A percentile compares a stretch with the other conserved stretches of the same genome.
phyloP scores from a whole-genome alignment of 257 asterid genomes.

The Ilex aquifolium region DNA sequence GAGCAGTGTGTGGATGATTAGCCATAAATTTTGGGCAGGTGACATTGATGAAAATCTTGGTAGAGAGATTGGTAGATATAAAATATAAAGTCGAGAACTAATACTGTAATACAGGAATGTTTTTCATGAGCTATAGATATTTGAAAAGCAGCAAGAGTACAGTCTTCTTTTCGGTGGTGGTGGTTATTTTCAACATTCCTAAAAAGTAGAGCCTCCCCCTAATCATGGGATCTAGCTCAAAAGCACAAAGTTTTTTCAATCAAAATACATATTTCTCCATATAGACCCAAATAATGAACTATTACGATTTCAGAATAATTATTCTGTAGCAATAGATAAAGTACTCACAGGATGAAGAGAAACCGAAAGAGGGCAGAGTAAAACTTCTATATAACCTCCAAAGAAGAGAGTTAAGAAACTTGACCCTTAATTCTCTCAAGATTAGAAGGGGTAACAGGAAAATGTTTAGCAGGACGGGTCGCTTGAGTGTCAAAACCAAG shows the following conservation, averaged over 20 bases:
- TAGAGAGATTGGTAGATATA: neutral
- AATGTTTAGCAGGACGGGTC: too few species aligned
- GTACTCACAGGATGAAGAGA: too few species aligned
- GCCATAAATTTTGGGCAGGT: slow-evolving; percentile 4
- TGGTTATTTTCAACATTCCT: slow-evolving; percentile 26
- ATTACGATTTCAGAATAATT: too few species aligned
- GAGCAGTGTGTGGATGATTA: slow-evolving; percentile 3
- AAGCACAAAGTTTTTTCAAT: slow-evolving; percentile 5
- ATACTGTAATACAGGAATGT: neutral
- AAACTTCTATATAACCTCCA: too few species aligned
- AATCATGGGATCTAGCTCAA: slow-evolving; percentile 39
- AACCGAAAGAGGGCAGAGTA: too few species aligned
- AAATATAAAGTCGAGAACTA: neutral
- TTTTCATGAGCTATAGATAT: neutral
- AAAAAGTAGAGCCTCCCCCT: slow-evolving; percentile 42
- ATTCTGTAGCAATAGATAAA: too few species aligned
- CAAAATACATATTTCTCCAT: too few species aligned
- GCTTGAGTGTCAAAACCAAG: too few species aligned
- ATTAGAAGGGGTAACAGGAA: too few species aligned
- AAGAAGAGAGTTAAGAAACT: too few species aligned
- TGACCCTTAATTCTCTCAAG: too few species aligned
- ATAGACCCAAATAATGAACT: too few species aligned
- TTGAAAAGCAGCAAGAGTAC: slow-evolving; percentile 8
- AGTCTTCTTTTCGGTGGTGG: slow-evolving; percentile 21
- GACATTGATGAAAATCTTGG: slow-evolving; percentile 22